phyloP scores from a whole-genome alignment of 129 eudicot species.

The Escallonia rubra region DNA sequence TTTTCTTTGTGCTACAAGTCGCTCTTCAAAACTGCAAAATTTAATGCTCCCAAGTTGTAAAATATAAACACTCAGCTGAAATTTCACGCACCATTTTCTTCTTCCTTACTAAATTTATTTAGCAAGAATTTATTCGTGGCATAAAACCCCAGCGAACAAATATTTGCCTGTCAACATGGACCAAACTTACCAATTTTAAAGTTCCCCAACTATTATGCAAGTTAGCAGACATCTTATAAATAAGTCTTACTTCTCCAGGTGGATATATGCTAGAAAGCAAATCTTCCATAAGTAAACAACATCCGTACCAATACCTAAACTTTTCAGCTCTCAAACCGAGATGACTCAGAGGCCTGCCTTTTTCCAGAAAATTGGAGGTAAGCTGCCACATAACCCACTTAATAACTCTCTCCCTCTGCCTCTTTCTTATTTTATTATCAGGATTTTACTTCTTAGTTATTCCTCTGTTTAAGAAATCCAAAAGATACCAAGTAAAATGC shows the following conservation, averaged over 20 bases:
- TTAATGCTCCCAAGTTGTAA: conserved; percentile 2
- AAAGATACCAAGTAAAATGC: not conserved
- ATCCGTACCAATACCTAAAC: too few species aligned
- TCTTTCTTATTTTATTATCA: not conserved
- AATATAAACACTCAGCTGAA: not conserved
- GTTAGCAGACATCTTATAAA: not conserved
- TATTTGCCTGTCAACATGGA: not conserved
- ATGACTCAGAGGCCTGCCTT: too few species aligned
- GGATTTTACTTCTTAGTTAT: not conserved
- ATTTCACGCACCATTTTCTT: not conserved
- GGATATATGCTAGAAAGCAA: too few species aligned
- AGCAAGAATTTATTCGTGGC: not conserved
- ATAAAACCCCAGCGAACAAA: not conserved
- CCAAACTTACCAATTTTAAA: not conserved
- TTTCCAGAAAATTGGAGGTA: not conserved
- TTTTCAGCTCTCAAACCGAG: too few species aligned
- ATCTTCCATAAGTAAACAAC: too few species aligned
- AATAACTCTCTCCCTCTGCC: not conserved
- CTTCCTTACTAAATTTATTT: not conserved
- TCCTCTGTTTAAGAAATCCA: not conserved
- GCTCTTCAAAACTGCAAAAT: conserved; percentile 85
- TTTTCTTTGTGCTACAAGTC: conserved; percentile 81
- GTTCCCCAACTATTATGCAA: not conserved
- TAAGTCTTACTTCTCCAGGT: too few species aligned
- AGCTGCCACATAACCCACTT: not conserved